These are phyloP conservation scores for Chrysosphaeria jannelii DNA, from an alignment of 2,329 filamentous ascomycete genomes.

Conservation along the genomic window DNA sequence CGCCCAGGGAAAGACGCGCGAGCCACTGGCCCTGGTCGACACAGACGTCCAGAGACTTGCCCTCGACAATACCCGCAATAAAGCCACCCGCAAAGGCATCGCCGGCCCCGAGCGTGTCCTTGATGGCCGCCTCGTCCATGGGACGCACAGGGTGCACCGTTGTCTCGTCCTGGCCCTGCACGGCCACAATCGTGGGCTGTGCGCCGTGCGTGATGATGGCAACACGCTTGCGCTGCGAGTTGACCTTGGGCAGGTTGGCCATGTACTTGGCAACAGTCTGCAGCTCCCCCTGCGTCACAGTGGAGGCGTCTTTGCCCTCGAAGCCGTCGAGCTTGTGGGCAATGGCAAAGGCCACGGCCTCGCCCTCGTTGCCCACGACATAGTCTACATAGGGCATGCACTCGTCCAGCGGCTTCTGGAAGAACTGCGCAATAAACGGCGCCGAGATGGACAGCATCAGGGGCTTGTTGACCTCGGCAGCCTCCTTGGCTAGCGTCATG, in stretches of 20 bases:
- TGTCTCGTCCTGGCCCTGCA: conserved; percentile 37
- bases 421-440: conserved; percentile 89
- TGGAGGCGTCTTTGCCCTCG: conserved; percentile 28
- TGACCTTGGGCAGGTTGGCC: conserved; percentile 76
- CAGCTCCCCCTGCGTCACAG: conserved; percentile 27
- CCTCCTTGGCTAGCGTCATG: conserved; percentile 69
- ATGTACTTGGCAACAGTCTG: conserved; percentile 62
- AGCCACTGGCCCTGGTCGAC: conserved; percentile 95
- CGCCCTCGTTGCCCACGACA: conserved; percentile 88
- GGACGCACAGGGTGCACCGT: conserved; percentile 56
- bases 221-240: conserved; percentile 50
- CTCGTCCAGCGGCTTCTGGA: conserved; percentile 80
- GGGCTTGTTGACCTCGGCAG: conserved; percentile 63
- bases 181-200: conserved; percentile 60
- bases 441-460: conserved; percentile 83
- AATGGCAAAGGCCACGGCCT: conserved; percentile 67
- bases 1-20: conserved; percentile 74
- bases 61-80: conserved; percentile 63
- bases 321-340: conserved; percentile 34
- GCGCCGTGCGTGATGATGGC: conserved; percentile 92
- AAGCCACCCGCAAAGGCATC: conserved; percentile 69
- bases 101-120: conserved; percentile 76
- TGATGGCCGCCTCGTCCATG: conserved; percentile 89
- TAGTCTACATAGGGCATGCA: conserved; percentile 83
- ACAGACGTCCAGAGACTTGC: conserved; percentile 44